phyloP scores from a whole-genome alignment of 495 filamentous ascomycete genomes.

The Trichocladium antarcticum region DNA sequence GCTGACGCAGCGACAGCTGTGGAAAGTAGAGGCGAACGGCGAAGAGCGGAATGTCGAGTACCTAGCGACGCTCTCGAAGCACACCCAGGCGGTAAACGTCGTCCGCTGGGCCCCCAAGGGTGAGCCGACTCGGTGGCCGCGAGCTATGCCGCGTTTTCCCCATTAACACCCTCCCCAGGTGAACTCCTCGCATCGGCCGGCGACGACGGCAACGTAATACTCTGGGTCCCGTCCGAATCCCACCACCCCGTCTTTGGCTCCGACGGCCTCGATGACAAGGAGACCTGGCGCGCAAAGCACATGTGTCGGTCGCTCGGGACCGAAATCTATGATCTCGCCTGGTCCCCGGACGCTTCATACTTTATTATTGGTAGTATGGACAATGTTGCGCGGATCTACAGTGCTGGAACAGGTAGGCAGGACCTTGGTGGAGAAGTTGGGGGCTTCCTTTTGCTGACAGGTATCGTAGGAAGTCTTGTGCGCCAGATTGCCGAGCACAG shows the following conservation, averaged over 20 bases:
- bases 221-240: constrained; percentile 84
- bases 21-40: constrained; percentile 78
- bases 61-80: constrained; percentile 78
- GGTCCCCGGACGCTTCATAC: constrained; percentile 92
- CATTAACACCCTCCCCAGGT: constrained; percentile 41
- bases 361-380: constrained; percentile 99
- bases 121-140: constrained; percentile 25
- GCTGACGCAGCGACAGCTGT: constrained; percentile 47
- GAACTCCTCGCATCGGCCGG: constrained; percentile 90
- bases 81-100: constrained; percentile 96
- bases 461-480: constrained; percentile 61
- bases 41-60: constrained; percentile 84
- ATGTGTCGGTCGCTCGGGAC: constrained; percentile 89
- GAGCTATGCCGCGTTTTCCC: neutral
- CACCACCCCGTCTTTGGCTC: constrained; percentile 53
- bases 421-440: neutral
- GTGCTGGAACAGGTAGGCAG: constrained; percentile 70
- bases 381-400: constrained; percentile 94
- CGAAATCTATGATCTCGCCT: constrained; percentile 96
- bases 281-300: constrained; percentile 91
- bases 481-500: constrained; percentile 98
- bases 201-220: constrained; percentile 90
- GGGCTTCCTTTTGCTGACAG: constrained; percentile 2
- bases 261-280: constrained; percentile 83
- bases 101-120: constrained; percentile 91